These are phyloP conservation scores for Trypanosoma cruzi DNA, from an alignment of 208 protist species.

Conservation along the genomic window DNA sequence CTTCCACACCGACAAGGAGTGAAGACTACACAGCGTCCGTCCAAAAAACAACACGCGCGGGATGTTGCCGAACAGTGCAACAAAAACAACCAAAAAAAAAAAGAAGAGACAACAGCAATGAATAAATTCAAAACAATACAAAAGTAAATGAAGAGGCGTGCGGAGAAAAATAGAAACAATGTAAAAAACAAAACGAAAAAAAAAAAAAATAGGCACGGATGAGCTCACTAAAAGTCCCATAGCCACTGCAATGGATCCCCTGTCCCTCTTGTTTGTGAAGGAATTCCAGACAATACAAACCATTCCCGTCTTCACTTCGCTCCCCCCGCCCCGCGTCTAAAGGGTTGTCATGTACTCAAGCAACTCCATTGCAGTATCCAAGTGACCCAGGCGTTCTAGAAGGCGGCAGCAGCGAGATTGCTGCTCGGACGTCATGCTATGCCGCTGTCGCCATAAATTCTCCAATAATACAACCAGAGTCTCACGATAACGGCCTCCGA, in stretches of 20 bases:
- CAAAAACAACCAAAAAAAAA: not conserved
- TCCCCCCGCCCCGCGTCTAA: not conserved
- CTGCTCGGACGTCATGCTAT: constrained; percentile 53
- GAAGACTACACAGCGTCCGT: too few relatives aligned
- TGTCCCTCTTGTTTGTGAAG: not conserved
- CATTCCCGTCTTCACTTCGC: not conserved
- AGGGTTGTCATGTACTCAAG: constrained; percentile 32
- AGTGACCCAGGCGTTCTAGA: constrained; percentile 30
- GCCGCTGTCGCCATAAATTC: constrained; percentile 53
- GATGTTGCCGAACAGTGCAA: not conserved
- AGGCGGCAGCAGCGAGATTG: constrained; percentile 39
- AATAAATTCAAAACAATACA: not conserved
- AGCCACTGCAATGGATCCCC: constrained; percentile 4
- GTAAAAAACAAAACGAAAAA: constrained; percentile 10
- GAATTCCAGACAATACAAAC: not conserved
- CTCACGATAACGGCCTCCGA: constrained; percentile 34
- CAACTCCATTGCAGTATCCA: constrained; percentile 34
- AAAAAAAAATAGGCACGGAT: constrained; percentile 2
- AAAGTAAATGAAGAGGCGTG: constrained; percentile 1
- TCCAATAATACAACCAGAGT: constrained; percentile 51
- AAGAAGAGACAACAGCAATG: constrained; percentile 1
- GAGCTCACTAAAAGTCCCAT: not conserved
- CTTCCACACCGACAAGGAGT: too few relatives aligned
- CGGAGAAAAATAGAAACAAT: constrained; percentile 19
- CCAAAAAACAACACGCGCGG: not conserved